phyloP scores from a whole-genome alignment of 495 filamentous ascomycete genomes.

The Neurospora sp. region DNA sequence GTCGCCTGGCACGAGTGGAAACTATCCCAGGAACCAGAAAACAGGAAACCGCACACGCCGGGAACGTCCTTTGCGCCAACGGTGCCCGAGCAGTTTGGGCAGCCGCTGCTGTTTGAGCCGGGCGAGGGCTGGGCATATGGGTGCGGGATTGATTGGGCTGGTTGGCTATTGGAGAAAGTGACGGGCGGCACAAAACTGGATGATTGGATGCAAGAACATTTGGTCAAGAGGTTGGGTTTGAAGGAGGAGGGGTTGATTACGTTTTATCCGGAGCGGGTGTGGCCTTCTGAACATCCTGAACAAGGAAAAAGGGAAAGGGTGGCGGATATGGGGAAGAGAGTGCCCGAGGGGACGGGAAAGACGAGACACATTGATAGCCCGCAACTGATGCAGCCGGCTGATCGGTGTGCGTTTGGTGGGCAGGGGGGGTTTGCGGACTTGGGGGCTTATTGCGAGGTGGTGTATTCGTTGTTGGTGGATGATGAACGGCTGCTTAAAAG shows the following conservation, averaged over 20 bases:
- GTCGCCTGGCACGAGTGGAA: slow-evolving; percentile 3
- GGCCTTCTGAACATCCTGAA: background rate
- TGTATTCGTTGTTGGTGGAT: slow-evolving; percentile 20
- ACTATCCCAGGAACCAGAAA: no score
- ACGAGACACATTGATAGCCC: background rate
- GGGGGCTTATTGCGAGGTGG: slow-evolving; percentile 18
- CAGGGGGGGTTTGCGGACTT: slow-evolving; percentile 20
- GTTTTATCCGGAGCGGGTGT: slow-evolving; percentile 18
- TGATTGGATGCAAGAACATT: slow-evolving; percentile 15
- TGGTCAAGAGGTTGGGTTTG: slow-evolving; percentile 16
- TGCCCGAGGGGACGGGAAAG: background rate
- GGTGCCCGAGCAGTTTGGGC: slow-evolving; percentile 16
- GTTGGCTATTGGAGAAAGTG: slow-evolving; percentile 20
- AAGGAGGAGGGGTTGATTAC: slow-evolving; percentile 4
- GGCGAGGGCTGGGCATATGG: slow-evolving; percentile 30
- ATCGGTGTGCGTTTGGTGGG: slow-evolving; percentile 17
- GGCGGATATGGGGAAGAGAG: slow-evolving; percentile 14
- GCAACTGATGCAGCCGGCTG: background rate
- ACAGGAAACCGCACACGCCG: no score
- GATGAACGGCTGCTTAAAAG: slow-evolving; percentile 20
- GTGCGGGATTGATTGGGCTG: slow-evolving; percentile 25
- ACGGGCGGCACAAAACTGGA: slow-evolving; percentile 20
- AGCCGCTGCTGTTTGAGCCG: slow-evolving; percentile 27
- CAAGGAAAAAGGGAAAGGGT: background rate
- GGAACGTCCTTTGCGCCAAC: background rate